phyloP scores from a whole-genome alignment of 2,329 filamentous ascomycete genomes.

The Purpureocillium lavendulum region DNA sequence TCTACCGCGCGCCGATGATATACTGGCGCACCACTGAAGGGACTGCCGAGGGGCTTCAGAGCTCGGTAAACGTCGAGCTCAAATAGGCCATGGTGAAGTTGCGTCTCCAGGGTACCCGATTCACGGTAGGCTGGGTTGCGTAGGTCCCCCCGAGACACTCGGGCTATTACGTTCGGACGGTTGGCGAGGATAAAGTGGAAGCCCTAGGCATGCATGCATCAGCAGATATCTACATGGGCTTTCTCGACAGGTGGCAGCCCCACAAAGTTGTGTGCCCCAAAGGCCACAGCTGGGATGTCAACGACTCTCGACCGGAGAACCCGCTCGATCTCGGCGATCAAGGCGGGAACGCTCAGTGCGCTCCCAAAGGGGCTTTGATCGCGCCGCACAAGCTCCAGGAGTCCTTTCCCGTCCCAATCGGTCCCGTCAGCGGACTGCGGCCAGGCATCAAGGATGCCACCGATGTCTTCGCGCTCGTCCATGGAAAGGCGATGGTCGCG shows the following conservation, averaged over 20 bases:
- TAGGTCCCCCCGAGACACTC: conserved; percentile 7
- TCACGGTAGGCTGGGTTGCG: conserved; percentile 1
- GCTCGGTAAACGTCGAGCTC: conserved; percentile 7
- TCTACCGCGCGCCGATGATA: conserved; percentile 5
- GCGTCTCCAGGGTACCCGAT: background rate
- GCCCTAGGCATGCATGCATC: conserved; percentile 2
- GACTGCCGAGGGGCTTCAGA: background rate
- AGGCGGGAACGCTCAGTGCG: conserved; percentile 14
- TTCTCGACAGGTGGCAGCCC: background rate
- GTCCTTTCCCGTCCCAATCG: conserved; percentile 7
- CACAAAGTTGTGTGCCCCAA: conserved; percentile 19
- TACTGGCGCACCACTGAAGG: conserved; percentile 2
- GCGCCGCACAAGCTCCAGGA: conserved; percentile 1
- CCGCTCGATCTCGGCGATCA: conserved; percentile 18
- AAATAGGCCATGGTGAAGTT: conserved; percentile 4
- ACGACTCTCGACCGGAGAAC: conserved; percentile 10
- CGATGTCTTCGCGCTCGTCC: background rate
- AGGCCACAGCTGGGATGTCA: conserved; percentile 14
- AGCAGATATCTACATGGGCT: background rate
- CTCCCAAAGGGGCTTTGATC: conserved; percentile 15
- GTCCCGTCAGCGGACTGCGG: conserved; percentile 5
- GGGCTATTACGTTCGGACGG: conserved; percentile 4
- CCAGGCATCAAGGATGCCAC: conserved; percentile 5
- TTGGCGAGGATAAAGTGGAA: conserved; percentile 1
- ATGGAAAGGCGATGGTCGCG: background rate